Conservation (phyloP, 169 alveolate species). For the Plasmodium fragile region DNA sequence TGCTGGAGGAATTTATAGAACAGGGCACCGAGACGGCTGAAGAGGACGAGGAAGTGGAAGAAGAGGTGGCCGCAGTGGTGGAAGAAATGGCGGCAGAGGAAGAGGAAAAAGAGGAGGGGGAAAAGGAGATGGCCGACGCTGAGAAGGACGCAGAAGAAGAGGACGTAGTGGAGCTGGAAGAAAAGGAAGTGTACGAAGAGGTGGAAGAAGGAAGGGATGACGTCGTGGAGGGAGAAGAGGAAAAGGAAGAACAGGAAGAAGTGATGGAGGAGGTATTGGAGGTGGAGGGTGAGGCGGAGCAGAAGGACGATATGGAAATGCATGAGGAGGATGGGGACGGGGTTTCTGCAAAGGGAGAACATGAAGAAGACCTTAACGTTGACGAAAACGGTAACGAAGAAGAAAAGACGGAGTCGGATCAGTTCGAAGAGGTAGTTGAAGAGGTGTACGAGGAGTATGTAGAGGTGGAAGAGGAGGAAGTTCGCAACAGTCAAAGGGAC, state of each 20-base stretch:
- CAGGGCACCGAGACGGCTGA: constrained; percentile 18
- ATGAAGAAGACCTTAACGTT: background rate
- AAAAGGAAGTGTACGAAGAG: background rate
- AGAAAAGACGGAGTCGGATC: background rate
- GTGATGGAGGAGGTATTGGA: background rate
- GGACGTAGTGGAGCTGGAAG: background rate
- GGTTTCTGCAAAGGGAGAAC: background rate
- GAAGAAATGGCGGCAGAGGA: background rate
- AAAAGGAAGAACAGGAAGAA: background rate
- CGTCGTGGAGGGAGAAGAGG: background rate
- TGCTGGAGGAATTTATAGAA: background rate
- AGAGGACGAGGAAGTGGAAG: constrained; percentile 58
- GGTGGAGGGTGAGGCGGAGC: background rate
- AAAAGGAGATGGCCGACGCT: background rate
- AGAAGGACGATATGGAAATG: constrained; percentile 10
- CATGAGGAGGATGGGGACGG: constrained; percentile 30
- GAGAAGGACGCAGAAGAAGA: constrained; percentile 8
- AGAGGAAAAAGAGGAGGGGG: background rate
- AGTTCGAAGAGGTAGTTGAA: background rate
- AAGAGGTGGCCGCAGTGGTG: background rate
- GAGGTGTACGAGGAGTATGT: background rate
- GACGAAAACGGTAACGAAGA: background rate
- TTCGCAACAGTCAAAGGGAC: background rate
- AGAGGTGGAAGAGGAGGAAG: background rate
- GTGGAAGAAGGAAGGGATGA: background rate